These are phyloP conservation scores for Teratosphaeria zuluensis DNA, from an alignment of 2,329 filamentous ascomycete species.

Conservation along the genomic window DNA sequence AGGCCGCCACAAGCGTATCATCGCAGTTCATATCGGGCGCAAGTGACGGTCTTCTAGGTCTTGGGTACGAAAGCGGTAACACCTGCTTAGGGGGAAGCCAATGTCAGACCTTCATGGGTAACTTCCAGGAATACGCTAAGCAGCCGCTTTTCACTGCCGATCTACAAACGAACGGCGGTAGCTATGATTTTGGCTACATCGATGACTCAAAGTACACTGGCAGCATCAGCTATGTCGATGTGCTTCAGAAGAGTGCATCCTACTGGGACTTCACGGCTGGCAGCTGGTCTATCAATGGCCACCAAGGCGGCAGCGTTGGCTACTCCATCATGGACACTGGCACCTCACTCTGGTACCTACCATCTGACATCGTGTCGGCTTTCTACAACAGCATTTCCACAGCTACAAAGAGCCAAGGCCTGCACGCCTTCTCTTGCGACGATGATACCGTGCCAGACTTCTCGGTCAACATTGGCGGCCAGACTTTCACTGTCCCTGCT, in stretches of 20 bases:
- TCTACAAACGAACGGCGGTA: slow-evolving; percentile 40
- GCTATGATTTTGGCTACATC: slow-evolving; percentile 29
- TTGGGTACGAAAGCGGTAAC: slow-evolving; percentile 52
- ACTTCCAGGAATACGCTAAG: slow-evolving; percentile 41
- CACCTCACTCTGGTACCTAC: slow-evolving; percentile 55
- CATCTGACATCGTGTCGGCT: slow-evolving; percentile 40
- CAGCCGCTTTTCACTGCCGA: slow-evolving; percentile 48
- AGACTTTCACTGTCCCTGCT: slow-evolving; percentile 43
- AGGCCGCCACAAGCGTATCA: slow-evolving; percentile 53
- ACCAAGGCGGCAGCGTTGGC: slow-evolving; percentile 38
- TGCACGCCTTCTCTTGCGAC: slow-evolving; percentile 46
- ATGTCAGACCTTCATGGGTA: slow-evolving; percentile 49
- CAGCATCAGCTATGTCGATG: slow-evolving; percentile 44
- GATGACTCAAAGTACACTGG: slow-evolving; percentile 51
- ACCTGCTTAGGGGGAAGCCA: slow-evolving; percentile 42
- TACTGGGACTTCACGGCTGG: slow-evolving; percentile 54
- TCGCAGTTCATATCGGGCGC: slow-evolving; percentile 28
- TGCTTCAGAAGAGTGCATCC: slow-evolving; percentile 46
- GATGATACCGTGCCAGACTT: slow-evolving; percentile 42
- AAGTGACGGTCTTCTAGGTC: slow-evolving; percentile 51
- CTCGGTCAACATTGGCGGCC: slow-evolving; percentile 41
- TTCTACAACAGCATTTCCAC: slow-evolving; percentile 53
- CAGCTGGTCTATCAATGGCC: slow-evolving; percentile 46
- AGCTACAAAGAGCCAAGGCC: slow-evolving; percentile 39
- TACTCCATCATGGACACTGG: slow-evolving; percentile 59